Base-by-base conservation (phyloP, 768 basidiomycete species). In the Agrocybe praecox region DNA sequence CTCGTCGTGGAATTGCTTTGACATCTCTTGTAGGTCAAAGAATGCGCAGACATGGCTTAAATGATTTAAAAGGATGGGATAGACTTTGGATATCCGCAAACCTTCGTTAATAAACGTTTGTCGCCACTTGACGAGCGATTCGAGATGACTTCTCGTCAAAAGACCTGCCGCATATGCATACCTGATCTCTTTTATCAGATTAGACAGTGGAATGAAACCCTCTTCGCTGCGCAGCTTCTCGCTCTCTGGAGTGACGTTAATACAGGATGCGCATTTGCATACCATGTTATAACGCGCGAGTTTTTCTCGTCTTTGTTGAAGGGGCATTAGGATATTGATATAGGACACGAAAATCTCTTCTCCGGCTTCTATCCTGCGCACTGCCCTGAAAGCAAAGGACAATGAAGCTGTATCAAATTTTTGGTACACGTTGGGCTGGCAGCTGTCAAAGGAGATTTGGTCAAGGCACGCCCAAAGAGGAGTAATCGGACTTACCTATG, bases 211-310 rank as follows among this genome's bases (percentile, higher is more conserved):
- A n/a, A 47, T 49, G 45, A 62, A 58, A 15, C 55, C 59, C 14
- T 9, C 9, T 29, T 29, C 26, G 9, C 56, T 48, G 11, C 70
- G 65, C 17, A 67, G 63, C 9, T 61, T 57, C 49, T 72, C 70
- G 21, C 65, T 58, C 11, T 46, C 26, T 2, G 36, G 23, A 15
- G 55, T 40, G n/a, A 22, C 9, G 40, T 43, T 15, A 7, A 8
- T 8, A 29, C 53, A 55, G 10, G 53, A 19, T 11, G 22, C 11
- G 47, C 48, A 56, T 15, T 14, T 22, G 22, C 55, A 56, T 6
- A 18, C 26, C 26, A 56, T 23, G 17, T 48, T 24, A 33, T 50
- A 56, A 6, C 18, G 40, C 17, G 24, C 22, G 10, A 56, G 26
- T 0, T 21, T 9, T 2, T 18, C 32, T 10, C n/a, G 26, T 9